Evolutionary conservation across 176 grass and related monocot genomes (phyloP).

Genomic region (Bolboschoenus planiculmis): DNA sequence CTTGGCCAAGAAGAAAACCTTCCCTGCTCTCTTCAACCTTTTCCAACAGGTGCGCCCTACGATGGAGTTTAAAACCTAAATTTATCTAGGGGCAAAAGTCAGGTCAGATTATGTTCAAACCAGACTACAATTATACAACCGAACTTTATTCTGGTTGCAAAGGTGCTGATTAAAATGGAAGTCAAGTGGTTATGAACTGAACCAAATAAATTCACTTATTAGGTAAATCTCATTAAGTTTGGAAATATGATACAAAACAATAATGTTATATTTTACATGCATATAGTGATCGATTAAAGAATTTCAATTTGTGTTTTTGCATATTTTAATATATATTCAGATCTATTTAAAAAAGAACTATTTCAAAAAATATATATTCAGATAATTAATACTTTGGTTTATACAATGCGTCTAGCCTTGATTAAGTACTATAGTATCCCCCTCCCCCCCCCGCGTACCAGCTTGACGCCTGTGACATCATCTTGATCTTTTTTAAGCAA

Average conservation of each 20-base stretch:
- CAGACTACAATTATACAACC: neutral
- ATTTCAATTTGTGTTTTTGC: neutral
- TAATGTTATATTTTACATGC: neutral
- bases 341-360: too few relatives aligned
- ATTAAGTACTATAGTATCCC: neutral
- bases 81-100: neutral
- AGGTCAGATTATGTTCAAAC: neutral
- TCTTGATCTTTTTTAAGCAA: neutral
- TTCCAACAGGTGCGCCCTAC: slow-evolving; percentile 65
- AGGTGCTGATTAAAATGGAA: neutral
- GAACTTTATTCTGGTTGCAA: neutral
- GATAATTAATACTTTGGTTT: neutral
- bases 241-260: neutral
- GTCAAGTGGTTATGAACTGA: neutral
- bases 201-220: slow-evolving; percentile 15
- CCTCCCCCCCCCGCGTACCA: too few relatives aligned
- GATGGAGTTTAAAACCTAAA: neutral
- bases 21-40: slow-evolving; percentile 93
- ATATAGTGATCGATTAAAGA: neutral
- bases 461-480: neutral
- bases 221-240: neutral
- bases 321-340: neutral
- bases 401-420: neutral
- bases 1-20: slow-evolving; percentile 99
- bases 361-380: too few relatives aligned